Evolutionary conservation across 164 flowering plant species (phyloP).

Genomic region (Magnolia kwangsiensis): DNA sequence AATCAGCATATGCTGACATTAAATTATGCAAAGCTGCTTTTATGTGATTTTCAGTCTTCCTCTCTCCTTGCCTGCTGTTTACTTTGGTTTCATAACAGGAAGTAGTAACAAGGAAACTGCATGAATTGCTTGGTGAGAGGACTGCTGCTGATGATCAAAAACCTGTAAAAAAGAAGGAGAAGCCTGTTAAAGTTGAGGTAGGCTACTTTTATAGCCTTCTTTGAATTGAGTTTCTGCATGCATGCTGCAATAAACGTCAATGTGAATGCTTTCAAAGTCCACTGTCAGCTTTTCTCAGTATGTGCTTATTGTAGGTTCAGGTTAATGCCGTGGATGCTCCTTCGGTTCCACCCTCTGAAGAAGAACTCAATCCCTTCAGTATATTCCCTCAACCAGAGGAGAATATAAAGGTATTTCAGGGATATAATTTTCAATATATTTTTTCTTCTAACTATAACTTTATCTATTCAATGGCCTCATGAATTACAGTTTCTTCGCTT

Average conservation of each 20-base stretch:
- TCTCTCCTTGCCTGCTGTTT: constrained; percentile 1
- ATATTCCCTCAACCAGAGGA: constrained; percentile 87
- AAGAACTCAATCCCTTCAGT: constrained; percentile 76
- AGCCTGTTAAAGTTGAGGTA: constrained; percentile 73
- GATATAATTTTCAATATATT: not conserved
- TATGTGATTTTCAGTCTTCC: not conserved
- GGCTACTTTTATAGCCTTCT: not conserved
- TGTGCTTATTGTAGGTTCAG: constrained; percentile 8
- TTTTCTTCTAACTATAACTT: not conserved
- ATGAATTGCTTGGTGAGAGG: constrained; percentile 79
- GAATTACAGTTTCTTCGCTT: not conserved
- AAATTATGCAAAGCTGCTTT: not conserved
- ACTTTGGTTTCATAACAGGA: constrained; percentile 37
- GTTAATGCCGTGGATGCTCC: constrained; percentile 26
- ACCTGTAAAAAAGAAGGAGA: constrained; percentile 76
- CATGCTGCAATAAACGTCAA: not conserved
- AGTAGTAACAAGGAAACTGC: constrained; percentile 61
- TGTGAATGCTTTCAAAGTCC: not conserved
- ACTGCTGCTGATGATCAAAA: constrained; percentile 92
- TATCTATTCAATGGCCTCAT: not conserved
- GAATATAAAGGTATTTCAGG: constrained; percentile 60
- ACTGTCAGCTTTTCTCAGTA: not conserved
- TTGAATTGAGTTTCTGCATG: not conserved
- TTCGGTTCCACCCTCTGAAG: constrained; percentile 56
- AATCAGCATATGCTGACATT: not conserved